phyloP scores from a whole-genome alignment of 768 basidiomycete species.

The Sporobolomyces roseus region DNA sequence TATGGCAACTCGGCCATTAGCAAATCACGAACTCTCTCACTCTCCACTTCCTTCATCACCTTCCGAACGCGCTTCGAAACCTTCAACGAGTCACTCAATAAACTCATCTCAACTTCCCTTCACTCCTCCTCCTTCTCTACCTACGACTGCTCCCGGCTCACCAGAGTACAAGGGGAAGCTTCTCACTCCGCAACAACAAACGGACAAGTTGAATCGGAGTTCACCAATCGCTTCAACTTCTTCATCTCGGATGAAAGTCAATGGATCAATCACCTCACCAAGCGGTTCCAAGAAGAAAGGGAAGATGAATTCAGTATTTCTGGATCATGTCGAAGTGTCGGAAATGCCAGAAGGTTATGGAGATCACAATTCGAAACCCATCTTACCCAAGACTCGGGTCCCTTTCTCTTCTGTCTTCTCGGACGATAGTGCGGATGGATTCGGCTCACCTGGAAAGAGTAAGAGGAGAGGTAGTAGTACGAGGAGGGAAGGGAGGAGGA shows the following conservation, averaged over 20 bases:
- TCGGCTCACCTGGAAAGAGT: background rate
- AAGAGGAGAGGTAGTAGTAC: background rate
- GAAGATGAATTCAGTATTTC: background rate
- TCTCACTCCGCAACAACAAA: no score
- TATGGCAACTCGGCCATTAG: constrained; percentile 9
- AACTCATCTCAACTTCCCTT: background rate
- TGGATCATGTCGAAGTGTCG: background rate
- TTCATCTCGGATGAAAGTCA: background rate
- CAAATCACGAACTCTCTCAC: background rate
- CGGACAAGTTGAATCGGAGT: no score
- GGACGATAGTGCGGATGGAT: constrained; percentile 13
- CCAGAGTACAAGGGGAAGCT: background rate
- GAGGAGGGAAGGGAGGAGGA: background rate
- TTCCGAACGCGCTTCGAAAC: background rate
- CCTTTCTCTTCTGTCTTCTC: constrained; percentile 11
- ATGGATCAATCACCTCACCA: no score
- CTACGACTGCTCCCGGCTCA: background rate
- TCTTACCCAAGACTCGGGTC: constrained; percentile 3
- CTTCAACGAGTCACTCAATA: background rate
- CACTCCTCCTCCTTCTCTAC: constrained; percentile 21
- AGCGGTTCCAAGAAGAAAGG: background rate
- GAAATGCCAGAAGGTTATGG: constrained; percentile 5
- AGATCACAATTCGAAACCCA: background rate
- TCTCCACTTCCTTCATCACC: background rate
- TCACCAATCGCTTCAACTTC: no score